These are phyloP conservation scores for Alternaria metachromatica DNA, from an alignment of 2,329 filamentous ascomycete species.

Conservation along the genomic window DNA sequence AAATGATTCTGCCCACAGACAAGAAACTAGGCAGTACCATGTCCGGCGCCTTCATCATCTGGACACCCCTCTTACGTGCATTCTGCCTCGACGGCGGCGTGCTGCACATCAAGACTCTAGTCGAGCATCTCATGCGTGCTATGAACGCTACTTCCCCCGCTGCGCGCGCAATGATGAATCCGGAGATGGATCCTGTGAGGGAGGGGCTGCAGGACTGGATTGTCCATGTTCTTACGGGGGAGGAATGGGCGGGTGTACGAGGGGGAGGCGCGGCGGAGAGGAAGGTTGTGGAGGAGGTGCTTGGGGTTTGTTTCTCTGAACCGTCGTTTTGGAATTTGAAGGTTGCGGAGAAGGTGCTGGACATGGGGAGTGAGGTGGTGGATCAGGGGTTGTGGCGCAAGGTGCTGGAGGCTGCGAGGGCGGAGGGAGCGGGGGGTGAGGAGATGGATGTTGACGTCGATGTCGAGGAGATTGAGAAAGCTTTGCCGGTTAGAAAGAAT, in stretches of 20 bases:
- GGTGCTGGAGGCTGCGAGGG: conserved; percentile 42
- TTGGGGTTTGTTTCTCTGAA: conserved; percentile 43
- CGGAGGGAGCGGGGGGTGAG: conserved; percentile 3
- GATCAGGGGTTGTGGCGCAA: conserved; percentile 21
- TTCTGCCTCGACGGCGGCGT: conserved; percentile 37
- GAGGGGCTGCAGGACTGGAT: conserved; percentile 60
- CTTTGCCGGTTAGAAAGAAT: background rate
- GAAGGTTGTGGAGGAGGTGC: conserved; percentile 13
- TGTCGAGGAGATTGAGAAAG: conserved; percentile 2
- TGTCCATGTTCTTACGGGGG: conserved; percentile 53
- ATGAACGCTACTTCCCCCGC: conserved; percentile 32
- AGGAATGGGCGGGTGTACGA: conserved; percentile 44
- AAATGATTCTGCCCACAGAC: conserved; percentile 46
- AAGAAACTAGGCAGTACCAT: conserved; percentile 45
- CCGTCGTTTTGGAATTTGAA: conserved; percentile 48
- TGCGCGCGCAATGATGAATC: background rate
- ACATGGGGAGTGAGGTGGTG: conserved; percentile 19
- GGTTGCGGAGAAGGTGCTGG: conserved; percentile 44
- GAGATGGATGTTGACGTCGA: conserved; percentile 15
- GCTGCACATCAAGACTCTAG: conserved; percentile 43
- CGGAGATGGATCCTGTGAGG: conserved; percentile 37
- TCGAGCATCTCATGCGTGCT: conserved; percentile 49
- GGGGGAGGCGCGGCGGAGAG: conserved; percentile 7
- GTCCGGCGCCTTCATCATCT: conserved; percentile 55
- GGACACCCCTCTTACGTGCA: conserved; percentile 49